These are phyloP conservation scores for Kregervanrija fluxuum DNA, from an alignment of 805 yeast genomes.

Conservation along the genomic window DNA sequence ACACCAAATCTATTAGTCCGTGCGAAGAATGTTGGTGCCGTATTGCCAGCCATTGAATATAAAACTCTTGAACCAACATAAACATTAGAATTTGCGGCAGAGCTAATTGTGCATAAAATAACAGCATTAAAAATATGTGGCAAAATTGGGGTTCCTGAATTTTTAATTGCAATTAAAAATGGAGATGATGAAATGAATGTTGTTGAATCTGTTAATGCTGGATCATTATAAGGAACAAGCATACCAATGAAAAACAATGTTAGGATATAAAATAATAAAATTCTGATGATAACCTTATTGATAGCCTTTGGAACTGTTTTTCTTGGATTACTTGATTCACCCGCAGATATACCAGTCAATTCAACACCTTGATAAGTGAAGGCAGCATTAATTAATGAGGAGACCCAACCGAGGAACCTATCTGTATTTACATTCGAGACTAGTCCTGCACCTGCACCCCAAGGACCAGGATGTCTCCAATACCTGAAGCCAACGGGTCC, in stretches of 20 bases:
- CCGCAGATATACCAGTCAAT: constrained; percentile 64
- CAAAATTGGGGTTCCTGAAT: constrained; percentile 56
- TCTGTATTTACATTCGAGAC: constrained; percentile 43
- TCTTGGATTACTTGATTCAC: constrained; percentile 64
- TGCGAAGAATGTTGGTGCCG: constrained; percentile 47
- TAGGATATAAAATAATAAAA: constrained; percentile 54
- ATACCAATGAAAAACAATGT: constrained; percentile 63
- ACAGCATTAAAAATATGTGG: constrained; percentile 70
- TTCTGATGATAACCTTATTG: constrained; percentile 58
- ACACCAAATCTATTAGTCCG: constrained; percentile 49
- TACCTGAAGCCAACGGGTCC: constrained; percentile 74
- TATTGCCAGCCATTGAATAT: constrained; percentile 48
- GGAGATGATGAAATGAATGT: constrained; percentile 54
- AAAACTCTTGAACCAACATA: constrained; percentile 65
- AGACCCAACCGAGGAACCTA: constrained; percentile 60
- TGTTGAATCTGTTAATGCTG: constrained; percentile 32
- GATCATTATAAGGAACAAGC: constrained; percentile 61
- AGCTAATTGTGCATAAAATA: constrained; percentile 55
- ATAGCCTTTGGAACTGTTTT: constrained; percentile 65
- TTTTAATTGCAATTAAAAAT: constrained; percentile 60
- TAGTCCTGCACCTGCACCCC: constrained; percentile 49
- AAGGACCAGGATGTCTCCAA: constrained; percentile 73
- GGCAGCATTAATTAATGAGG: constrained; percentile 61
- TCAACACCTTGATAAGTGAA: constrained; percentile 78
- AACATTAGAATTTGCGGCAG: constrained; percentile 72